Base-by-base conservation (phyloP, 2,329 filamentous ascomycete species). In the Ciborinia camelliae region DNA sequence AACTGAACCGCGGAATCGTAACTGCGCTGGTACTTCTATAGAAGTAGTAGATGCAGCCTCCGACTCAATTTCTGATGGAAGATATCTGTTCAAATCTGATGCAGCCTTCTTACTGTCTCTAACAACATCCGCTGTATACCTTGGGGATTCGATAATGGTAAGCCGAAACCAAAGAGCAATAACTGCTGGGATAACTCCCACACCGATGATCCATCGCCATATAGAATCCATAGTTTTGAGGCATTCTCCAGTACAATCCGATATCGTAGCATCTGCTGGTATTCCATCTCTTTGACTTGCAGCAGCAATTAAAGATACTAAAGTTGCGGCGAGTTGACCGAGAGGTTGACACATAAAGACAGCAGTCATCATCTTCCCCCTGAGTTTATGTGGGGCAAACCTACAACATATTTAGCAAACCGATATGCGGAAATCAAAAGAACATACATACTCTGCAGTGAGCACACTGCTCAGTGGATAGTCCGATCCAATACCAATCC, bases 341-440 rank as follows among this genome's bases (percentile, higher is more conserved):
- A 92, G 80, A 58, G 90, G 90, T 71, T 94, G 90, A 89, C 92
- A 93, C 54, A 89, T 89, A 73, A 94, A 94, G 55, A 93, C 90
- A 23, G 88, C 83, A 8, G 87, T 89, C 80, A 95, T 89, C 88
- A 94, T 93, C 66, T 86, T 89, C 65, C 90, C 90, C 71, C 91
- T 83, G 85, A 89, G 91, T 73, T 88, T 86, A 15, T 90, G 92
- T 3, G 89, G 91, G 8, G 90, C 89, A 73, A 93, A 94, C 71
- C 84, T 86, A 5, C 3, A 41, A 9, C 41, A 43, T n/a, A 30
- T 59, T 28, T 43, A 43, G 20, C 41, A 43, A 45, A n/a, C 9
- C 10, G 28, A 32, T 59, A 18, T 15, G 9, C 4, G 41, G 26
- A 30, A 47, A 20, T 23, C 10, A 30, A 37, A 28, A 23, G 41